A percentile compares a stretch with the other conserved stretches of the same genome.
Evolutionary conservation across 148 eudicot genomes (phyloP).

Genomic region (Amaranthus cruentus): DNA sequence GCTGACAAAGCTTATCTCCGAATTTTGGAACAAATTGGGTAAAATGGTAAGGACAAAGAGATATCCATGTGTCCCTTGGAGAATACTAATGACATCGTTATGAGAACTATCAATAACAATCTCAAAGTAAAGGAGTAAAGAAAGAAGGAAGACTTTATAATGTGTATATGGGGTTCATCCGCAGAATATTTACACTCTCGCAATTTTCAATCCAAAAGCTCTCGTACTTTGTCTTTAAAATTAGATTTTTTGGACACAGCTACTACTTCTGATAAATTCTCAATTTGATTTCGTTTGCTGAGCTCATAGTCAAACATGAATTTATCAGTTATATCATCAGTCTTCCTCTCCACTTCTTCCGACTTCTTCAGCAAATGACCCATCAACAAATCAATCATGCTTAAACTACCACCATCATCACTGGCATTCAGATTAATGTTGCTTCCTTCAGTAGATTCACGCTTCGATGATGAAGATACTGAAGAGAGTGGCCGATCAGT

Average conservation of each 20-base stretch:
- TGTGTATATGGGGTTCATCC: neutral
- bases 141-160: conserved; percentile 11
- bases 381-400: conserved; percentile 61
- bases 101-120: too few relatives aligned
- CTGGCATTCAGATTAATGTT: conserved; percentile 19
- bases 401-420: conserved; percentile 44
- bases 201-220: conserved; percentile 41
- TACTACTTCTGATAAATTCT: conserved; percentile 20
- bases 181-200: neutral
- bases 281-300: conserved; percentile 26
- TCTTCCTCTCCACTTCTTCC: conserved; percentile 24
- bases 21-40: too few relatives aligned
- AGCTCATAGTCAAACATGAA: conserved; percentile 19
- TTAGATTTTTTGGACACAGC: conserved; percentile 50
- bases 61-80: too few relatives aligned
- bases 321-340: conserved; percentile 26
- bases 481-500: conserved; percentile 20
- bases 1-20: too few relatives aligned
- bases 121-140: neutral
- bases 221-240: conserved; percentile 51
- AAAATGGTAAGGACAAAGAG: too few relatives aligned
- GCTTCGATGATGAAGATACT: conserved; percentile 14
- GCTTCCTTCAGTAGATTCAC: conserved; percentile 24
- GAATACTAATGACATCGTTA: too few relatives aligned
- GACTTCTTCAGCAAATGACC: conserved; percentile 51